Percentiles rank a stretch among this genome's conserved stretches.
These are phyloP conservation scores for Neonectria sp. DNA, from an alignment of 2,329 filamentous ascomycete genomes.

Conservation along the genomic window DNA sequence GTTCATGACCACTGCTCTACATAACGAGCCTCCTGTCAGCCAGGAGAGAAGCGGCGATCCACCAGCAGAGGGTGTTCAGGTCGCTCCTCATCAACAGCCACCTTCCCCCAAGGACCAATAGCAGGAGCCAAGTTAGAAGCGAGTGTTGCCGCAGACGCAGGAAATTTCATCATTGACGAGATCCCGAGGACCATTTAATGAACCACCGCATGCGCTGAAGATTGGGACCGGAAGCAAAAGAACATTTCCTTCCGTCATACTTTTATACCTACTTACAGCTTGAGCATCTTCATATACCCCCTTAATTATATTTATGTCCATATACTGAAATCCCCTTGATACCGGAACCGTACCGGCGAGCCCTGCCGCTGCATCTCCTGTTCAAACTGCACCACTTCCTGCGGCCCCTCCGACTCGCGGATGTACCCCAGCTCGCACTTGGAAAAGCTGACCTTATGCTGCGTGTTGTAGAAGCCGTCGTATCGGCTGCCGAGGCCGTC, in stretches of 20 bases:
- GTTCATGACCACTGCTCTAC: background rate
- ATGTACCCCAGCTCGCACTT: too few relatives aligned
- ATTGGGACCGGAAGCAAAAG: background rate
- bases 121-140: background rate
- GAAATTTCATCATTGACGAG: background rate
- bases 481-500: too few relatives aligned
- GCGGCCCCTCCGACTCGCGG: slow-evolving; percentile 8
- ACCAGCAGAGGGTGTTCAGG: background rate
- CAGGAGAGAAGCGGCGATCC: background rate
- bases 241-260: background rate
- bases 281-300: background rate
- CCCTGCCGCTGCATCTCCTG: too few relatives aligned
- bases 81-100: background rate
- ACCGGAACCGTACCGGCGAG: too few relatives aligned
- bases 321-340: slow-evolving; percentile 6
- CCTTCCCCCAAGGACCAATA: background rate
- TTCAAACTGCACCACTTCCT: slow-evolving; percentile 16
- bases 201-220: background rate
- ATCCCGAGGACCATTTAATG: background rate
- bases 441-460: too few relatives aligned
- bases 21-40: background rate
- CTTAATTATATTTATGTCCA: slow-evolving; percentile 10
- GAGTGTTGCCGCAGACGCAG: background rate
- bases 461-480: too few relatives aligned
- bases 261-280: background rate